Evolutionary conservation across 1,284 basidiomycete species (phyloP), one percentile per base, ranked within the genome.

Genomic region (Cutaneotrichosporon spelunceum): DNA sequence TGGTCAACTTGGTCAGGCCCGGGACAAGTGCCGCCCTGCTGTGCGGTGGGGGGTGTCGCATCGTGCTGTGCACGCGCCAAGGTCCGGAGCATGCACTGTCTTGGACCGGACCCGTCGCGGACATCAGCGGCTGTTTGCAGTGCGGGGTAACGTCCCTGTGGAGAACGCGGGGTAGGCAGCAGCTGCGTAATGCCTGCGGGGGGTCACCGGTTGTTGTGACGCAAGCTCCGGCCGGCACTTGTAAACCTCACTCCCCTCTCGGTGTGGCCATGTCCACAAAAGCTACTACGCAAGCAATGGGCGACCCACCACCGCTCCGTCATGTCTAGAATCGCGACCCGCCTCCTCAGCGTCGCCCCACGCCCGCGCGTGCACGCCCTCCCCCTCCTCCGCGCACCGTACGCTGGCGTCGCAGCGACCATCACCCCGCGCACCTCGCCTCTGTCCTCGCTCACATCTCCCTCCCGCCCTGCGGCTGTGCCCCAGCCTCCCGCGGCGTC

Each of bases 191-290:
- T 44, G 16, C 3, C 8, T 19, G 2, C 42, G 8, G 11, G 19
- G 8, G 42, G 16, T 44, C 16, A n/a, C 10, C 21, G 8, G 42
- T 48, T 48, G 45, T 26, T 48, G 45, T 53, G 30, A 53, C 50
- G 50, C 50, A 53, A 21, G 50, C 30, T 53, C 50, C 50, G 50
- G 50, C 50, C 50, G 50, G 50, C 50, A 21, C 49, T 50, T 50
- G 49, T 50, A n/a, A n/a, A n/a, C n/a, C n/a, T n/a, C n/a, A n/a
- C n/a, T n/a, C n/a, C n/a, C n/a, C n/a, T n/a, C n/a, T n/a, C n/a
- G n/a, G n/a, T n/a, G n/a, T n/a, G n/a, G n/a, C n/a, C n/a, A n/a
- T n/a, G n/a, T n/a, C n/a, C n/a, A n/a, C n/a, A n/a, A n/a, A n/a
- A n/a, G n/a, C n/a, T n/a, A n/a, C n/a, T n/a, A 36, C 34, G 34